These are phyloP conservation scores for Candida montana DNA, from an alignment of 805 yeast genomes.

Conservation along the genomic window DNA sequence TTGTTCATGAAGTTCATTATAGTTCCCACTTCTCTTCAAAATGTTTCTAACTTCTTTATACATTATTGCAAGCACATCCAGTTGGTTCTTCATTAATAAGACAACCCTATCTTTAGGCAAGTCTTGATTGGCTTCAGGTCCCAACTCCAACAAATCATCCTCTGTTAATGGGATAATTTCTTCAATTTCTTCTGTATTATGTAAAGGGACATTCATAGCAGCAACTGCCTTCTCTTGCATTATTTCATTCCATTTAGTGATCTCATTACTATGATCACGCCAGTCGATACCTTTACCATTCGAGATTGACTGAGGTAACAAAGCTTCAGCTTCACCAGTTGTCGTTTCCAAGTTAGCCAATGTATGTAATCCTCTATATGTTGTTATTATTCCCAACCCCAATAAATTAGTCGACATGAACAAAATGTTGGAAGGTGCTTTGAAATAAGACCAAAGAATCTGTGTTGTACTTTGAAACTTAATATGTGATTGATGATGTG, in stretches of 20 bases:
- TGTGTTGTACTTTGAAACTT: constrained; percentile 7
- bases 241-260: not conserved
- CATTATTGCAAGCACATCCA: not conserved
- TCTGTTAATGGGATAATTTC: constrained; percentile 9
- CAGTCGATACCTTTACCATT: not conserved
- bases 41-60: not conserved
- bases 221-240: not conserved
- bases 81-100: constrained; percentile 3
- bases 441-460: constrained; percentile 32
- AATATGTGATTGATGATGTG: not conserved
- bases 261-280: not conserved
- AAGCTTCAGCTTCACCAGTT: not conserved
- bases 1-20: not conserved
- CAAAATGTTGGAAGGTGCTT: constrained; percentile 33
- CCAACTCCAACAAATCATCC: constrained; percentile 4
- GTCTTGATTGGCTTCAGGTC: constrained; percentile 1
- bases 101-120: constrained; percentile 3
- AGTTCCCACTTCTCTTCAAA: not conserved
- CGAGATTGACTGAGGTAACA: not conserved
- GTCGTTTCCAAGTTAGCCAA: constrained; percentile 8
- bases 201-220: not conserved
- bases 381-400: constrained; percentile 29
- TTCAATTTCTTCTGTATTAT: not conserved
- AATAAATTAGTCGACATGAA: constrained; percentile 33
- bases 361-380: constrained; percentile 27